These are phyloP conservation scores for Plasmodium inui DNA, from an alignment of 169 alveolate genomes.

Conservation along the genomic window DNA sequence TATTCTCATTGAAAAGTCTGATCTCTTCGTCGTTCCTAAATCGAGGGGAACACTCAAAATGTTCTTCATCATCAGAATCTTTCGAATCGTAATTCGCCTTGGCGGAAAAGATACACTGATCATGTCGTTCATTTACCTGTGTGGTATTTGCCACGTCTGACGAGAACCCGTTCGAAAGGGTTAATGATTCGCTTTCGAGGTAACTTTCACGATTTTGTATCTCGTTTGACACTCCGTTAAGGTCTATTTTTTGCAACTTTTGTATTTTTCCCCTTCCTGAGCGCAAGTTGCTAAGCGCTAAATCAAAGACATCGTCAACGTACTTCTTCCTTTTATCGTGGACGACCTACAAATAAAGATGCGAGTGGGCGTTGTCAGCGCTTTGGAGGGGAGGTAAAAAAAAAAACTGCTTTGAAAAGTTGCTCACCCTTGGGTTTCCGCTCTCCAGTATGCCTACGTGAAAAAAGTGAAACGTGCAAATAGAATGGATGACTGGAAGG, in stretches of 20 bases:
- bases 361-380: neutral
- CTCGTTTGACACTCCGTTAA: neutral
- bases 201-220: neutral
- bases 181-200: neutral
- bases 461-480: slow-evolving; percentile 6
- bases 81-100: slow-evolving; percentile 18
- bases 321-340: slow-evolving; percentile 18
- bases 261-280: neutral
- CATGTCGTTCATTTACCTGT: neutral
- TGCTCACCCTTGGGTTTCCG: slow-evolving; percentile 26
- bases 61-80: neutral
- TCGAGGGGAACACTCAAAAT: neutral
- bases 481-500: neutral
- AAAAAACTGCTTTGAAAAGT: neutral
- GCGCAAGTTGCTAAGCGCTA: slow-evolving; percentile 3
- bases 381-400: neutral
- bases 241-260: neutral
- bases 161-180: neutral
- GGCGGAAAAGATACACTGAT: neutral
- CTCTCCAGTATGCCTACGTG: slow-evolving; percentile 23
- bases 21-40: neutral
- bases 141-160: neutral
- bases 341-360: slow-evolving; percentile 28
- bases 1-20: neutral
- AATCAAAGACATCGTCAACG: slow-evolving; percentile 19